phyloP scores from a whole-genome alignment of 768 basidiomycete genomes.

The Roridomyces roridus region DNA sequence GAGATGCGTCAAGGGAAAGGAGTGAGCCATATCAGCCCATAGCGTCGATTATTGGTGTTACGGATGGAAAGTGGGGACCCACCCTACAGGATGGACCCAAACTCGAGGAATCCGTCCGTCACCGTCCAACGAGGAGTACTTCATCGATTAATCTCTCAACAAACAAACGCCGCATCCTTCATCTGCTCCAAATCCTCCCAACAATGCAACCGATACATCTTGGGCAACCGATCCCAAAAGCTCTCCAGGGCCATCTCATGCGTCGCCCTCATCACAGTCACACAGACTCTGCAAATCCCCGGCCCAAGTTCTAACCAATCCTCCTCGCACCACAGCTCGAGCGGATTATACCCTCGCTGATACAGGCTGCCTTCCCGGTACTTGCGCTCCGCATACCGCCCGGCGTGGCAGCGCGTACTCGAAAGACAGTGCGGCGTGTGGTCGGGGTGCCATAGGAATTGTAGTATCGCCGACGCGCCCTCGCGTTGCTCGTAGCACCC shows the following conservation, averaged over 20 bases:
- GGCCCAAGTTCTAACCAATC: background rate
- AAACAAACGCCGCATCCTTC: slow-evolving; percentile 7
- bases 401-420: background rate
- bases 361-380: slow-evolving; percentile 6
- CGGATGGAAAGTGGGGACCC: no score
- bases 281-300: background rate
- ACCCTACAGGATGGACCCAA: no score
- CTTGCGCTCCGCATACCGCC: slow-evolving; percentile 8
- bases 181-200: slow-evolving; percentile 16
- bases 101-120: no score
- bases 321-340: slow-evolving; percentile 1
- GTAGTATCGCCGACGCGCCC: slow-evolving; percentile 1
- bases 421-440: background rate
- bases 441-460: slow-evolving; percentile 8
- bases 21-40: no score
- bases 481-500: slow-evolving; percentile 8
- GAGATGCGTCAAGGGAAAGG: no score
- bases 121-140: no score
- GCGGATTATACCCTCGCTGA: slow-evolving; percentile 3
- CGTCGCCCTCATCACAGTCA: background rate
- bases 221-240: slow-evolving; percentile 5
- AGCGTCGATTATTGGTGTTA: no score
- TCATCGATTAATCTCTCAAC: no score
- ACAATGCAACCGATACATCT: background rate
- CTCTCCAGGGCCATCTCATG: background rate